A percentile compares a stretch with the other conserved stretches of the same genome.
Conservation (phyloP, 495 filamentous ascomycete species). For the Penicillium parvum region DNA sequence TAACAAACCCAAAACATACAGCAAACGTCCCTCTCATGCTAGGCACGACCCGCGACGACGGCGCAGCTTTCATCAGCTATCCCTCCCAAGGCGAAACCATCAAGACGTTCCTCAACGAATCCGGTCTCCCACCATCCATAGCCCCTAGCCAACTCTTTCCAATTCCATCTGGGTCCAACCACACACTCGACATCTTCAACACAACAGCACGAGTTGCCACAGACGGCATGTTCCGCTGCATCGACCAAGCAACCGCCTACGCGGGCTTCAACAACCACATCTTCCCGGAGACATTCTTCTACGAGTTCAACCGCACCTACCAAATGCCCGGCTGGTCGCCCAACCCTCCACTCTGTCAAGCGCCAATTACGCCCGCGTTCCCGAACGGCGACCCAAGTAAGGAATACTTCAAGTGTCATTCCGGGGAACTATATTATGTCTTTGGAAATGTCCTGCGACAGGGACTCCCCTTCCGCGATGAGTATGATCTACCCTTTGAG, state of each 20-base stretch:
- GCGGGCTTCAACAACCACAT: conserved; percentile 14
- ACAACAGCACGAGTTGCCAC: conserved; percentile 20
- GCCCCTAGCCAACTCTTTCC: conserved; percentile 15
- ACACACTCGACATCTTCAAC: conserved; percentile 26
- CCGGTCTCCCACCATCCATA: conserved; percentile 5
- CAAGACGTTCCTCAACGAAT: conserved; percentile 8
- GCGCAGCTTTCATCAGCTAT: conserved; percentile 23
- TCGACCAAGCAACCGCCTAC: conserved; percentile 25
- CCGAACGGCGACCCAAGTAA: conserved; percentile 21
- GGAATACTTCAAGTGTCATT: conserved; percentile 30
- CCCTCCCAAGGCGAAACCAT: conserved; percentile 8
- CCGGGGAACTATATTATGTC: conserved; percentile 24
- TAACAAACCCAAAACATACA: conserved; percentile 7
- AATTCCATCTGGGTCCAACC: conserved; percentile 14
- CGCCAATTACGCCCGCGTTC: conserved; percentile 15
- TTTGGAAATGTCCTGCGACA: conserved; percentile 19
- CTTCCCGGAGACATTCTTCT: conserved; percentile 23
- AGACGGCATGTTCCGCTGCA: conserved; percentile 26
- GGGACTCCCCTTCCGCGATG: conserved; percentile 19
- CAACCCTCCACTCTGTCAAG: conserved; percentile 21
- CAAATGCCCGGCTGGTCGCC: conserved; percentile 25
- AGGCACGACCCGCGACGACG: conserved; percentile 22
- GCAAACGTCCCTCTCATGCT: conserved; percentile 18
- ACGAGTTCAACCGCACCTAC: conserved; percentile 29
- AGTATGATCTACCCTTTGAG: conserved; percentile 20